Base-by-base conservation (phyloP, 1,284 basidiomycete genomes). In the Pyrrhoderma noxium region DNA sequence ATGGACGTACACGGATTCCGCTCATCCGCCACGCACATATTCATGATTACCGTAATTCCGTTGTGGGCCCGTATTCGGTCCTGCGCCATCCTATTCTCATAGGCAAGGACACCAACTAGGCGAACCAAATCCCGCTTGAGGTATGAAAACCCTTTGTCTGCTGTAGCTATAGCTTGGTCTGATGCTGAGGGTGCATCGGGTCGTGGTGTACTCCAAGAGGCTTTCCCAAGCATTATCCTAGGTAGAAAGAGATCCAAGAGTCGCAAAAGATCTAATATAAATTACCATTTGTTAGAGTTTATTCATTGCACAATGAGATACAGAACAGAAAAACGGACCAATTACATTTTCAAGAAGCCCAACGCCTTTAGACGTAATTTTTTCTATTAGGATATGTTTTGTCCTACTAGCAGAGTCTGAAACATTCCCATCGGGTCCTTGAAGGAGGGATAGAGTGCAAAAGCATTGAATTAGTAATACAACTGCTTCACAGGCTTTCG, bases 1-100 rank as follows among this genome's bases (percentile, higher is more conserved):
- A 13, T 8, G 35, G n/a, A 76, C 82, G 65, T 64, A 94, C 92
- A 93, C 38, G 91, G 89, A 66, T 94, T 95, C 52, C 83, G 70
- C 60, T 93, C 91, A 64, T 96, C 92, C 22, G 92, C 74, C 19
- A 90, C 88, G 64, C 90, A 94, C 69, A 93, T 71, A 58, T 85
- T 84, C 74, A 95, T 80, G 4, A 95, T 75, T 39, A 90, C 75
- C 50, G 81, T 74, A 53, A 95, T 80, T 25, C 92, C 92, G 4
- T 79, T 83, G 50, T 72, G 77, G 41, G 66, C 67, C 36, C 91
- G 75, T 37, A 85, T 76, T 5, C 77, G 75, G 63, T 93, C 85
- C 63, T 93, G 91, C 42, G 83, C 77, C 16, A 64, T 68, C 59
- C 67, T 77, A 58, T 77, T 72, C 39, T 76, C 75, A 60, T 85